These are phyloP conservation scores for Setomelanomma holmii DNA, from an alignment of 2,329 filamentous ascomycete genomes.

Conservation along the genomic window DNA sequence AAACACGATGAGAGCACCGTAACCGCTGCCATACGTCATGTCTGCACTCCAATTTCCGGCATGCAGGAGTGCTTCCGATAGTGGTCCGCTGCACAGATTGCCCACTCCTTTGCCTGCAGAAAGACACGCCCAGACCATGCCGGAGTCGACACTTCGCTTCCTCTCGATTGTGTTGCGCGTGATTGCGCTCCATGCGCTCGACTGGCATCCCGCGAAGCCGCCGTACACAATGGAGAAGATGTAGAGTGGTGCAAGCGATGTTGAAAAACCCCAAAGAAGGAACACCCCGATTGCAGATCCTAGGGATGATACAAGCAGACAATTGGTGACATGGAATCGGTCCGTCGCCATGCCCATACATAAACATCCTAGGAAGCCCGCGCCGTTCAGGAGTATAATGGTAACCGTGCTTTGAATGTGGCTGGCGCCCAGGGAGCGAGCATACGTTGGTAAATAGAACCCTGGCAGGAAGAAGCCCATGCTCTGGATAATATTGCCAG, in stretches of 20 bases:
- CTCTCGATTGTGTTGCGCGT: constrained; percentile 48
- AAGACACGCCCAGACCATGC: constrained; percentile 58
- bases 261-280: constrained; percentile 57
- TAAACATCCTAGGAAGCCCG: constrained; percentile 46
- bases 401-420: constrained; percentile 37
- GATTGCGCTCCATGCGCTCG: constrained; percentile 35
- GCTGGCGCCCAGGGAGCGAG: constrained; percentile 32
- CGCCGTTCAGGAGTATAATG: constrained; percentile 46
- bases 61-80: constrained; percentile 57
- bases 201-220: constrained; percentile 40
- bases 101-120: constrained; percentile 60
- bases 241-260: constrained; percentile 43
- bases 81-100: constrained; percentile 58
- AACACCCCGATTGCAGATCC: constrained; percentile 53
- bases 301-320: constrained; percentile 51
- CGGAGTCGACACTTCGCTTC: constrained; percentile 50
- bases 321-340: constrained; percentile 49
- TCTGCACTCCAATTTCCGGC: constrained; percentile 45
- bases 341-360: constrained; percentile 52
- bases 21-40: constrained; percentile 53
- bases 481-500: constrained; percentile 47
- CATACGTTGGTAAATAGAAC: constrained; percentile 49
- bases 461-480: constrained; percentile 51
- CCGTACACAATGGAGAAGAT: constrained; percentile 46
- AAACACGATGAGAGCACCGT: constrained; percentile 52